Conservation (phyloP, 2,329 filamentous ascomycete species). For the Penicillium sp. region DNA sequence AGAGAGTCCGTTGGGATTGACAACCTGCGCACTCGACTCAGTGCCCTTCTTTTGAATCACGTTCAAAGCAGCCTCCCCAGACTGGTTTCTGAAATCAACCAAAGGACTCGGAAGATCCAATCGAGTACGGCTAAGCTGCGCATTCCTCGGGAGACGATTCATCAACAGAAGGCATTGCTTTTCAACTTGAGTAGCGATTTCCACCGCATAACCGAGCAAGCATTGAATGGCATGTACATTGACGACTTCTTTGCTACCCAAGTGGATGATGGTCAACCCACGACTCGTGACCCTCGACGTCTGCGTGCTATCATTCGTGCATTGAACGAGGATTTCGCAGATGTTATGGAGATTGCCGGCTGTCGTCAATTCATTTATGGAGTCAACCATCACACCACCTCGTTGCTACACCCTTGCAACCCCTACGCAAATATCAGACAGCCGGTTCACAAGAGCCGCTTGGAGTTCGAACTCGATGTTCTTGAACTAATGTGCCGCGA, state of each 20-base stretch:
- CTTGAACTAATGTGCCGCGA: background rate
- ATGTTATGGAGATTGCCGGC: conserved; percentile 22
- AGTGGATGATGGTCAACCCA: conserved; percentile 7
- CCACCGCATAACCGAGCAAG: background rate
- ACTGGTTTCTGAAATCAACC: background rate
- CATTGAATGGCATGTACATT: background rate
- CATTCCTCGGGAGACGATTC: conserved; percentile 20
- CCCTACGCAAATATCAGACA: background rate
- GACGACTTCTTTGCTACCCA: background rate
- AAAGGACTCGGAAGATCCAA: conserved; percentile 27
- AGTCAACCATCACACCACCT: background rate
- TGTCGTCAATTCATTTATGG: background rate
- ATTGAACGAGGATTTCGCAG: conserved; percentile 28
- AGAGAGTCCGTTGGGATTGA: background rate
- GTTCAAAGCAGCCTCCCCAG: background rate
- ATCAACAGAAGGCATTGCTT: conserved; percentile 28
- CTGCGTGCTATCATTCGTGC: conserved; percentile 29
- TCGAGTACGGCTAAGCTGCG: conserved; percentile 25
- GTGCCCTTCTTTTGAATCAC: background rate
- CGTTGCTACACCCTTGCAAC: background rate
- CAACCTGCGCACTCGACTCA: background rate
- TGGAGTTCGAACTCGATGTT: background rate
- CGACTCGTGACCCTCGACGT: conserved; percentile 20
- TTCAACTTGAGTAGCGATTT: conserved; percentile 14
- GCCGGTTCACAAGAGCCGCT: background rate